Percentiles rank a stretch among this genome's conserved stretches.
phyloP scores from a whole-genome alignment of 257 asterid species.

The Parsonsia alboflavescens region DNA sequence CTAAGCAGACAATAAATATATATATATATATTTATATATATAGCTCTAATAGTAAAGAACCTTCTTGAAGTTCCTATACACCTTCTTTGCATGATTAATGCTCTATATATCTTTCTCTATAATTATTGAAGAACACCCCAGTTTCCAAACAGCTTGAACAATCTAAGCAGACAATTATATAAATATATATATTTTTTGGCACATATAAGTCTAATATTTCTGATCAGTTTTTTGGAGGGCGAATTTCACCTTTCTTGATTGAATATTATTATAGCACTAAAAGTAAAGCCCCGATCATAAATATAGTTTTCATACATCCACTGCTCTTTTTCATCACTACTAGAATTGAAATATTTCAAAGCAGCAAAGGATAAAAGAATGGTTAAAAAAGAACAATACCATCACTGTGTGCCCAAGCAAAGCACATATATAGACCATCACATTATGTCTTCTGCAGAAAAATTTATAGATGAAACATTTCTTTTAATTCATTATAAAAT shows the following conservation, averaged over 20 bases:
- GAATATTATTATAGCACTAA: neutral
- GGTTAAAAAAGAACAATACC: no score
- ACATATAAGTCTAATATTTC: no score
- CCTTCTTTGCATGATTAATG: neutral
- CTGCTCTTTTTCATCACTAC: neutral
- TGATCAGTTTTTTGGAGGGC: no score
- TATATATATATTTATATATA: no score
- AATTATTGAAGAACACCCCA: neutral
- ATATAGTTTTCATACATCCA: neutral
- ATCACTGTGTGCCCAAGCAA: neutral
- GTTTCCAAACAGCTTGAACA: no score
- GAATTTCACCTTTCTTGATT: no score
- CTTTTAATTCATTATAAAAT: neutral
- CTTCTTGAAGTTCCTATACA: slow-evolving; percentile 1
- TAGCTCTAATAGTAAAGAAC: no score
- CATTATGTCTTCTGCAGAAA: neutral
- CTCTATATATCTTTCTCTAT: neutral
- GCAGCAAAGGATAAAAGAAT: neutral
- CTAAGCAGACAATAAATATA: no score
- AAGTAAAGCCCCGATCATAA: neutral
- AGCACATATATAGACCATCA: neutral
- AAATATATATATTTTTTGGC: no score
- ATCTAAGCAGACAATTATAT: no score
- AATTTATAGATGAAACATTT: neutral
- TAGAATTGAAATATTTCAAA: neutral